phyloP scores from a whole-genome alignment of 495 filamentous ascomycete genomes.

The Xylaria nigripes region DNA sequence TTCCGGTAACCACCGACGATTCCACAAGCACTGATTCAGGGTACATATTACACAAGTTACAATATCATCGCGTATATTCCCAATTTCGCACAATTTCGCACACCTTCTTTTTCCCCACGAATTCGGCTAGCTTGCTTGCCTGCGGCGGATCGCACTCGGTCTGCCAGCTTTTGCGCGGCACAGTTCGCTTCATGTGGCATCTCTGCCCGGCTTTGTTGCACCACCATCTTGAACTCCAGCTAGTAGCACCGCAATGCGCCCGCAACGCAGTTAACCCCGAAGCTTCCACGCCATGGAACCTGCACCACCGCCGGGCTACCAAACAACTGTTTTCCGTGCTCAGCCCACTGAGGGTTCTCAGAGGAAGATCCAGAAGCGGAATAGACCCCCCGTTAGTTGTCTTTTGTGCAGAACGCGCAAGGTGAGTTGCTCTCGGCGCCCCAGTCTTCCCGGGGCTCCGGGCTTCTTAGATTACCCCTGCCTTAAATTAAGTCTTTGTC shows the following conservation, averaged over 20 bases:
- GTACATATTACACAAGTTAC: slow-evolving; percentile 5
- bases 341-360: slow-evolving; percentile 25
- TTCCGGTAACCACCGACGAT: slow-evolving; percentile 21
- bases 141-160: neutral
- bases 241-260: neutral
- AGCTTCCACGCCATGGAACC: slow-evolving; percentile 10
- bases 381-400: slow-evolving; percentile 34
- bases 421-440: slow-evolving; percentile 18
- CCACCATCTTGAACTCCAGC: neutral
- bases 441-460: neutral
- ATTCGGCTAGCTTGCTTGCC: neutral
- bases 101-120: neutral
- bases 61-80: slow-evolving; percentile 12
- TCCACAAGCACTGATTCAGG: slow-evolving; percentile 12
- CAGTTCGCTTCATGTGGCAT: neutral
- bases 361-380: slow-evolving; percentile 30
- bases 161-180: neutral
- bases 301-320: slow-evolving; percentile 14
- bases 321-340: slow-evolving; percentile 31
- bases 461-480: neutral
- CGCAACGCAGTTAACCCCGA: slow-evolving; percentile 9
- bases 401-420: slow-evolving; percentile 35
- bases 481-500: slow-evolving; percentile 12
- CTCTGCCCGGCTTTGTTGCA: neutral
- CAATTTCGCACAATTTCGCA: neutral